Conservation (phyloP, 1,139 yeast genomes). For the Yamadazyma conglobata region DNA sequence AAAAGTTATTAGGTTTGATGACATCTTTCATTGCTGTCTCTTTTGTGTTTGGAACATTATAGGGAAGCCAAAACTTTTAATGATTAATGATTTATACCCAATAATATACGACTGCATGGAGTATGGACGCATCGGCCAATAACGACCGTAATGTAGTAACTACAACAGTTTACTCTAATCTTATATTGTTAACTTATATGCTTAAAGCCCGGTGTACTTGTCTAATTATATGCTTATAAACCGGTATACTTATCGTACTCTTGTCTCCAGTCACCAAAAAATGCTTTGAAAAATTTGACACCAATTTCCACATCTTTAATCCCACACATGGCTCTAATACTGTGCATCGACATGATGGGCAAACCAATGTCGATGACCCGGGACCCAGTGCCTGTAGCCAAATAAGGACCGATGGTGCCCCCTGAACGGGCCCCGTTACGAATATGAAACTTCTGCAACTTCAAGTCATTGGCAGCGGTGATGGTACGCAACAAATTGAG, state of each 20-base stretch:
- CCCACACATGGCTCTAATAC: conserved; percentile 74
- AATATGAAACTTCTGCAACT: conserved; percentile 65
- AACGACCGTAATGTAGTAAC: too few species aligned
- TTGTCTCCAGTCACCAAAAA: conserved; percentile 56
- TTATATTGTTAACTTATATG: too few species aligned
- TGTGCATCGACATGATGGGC: conserved; percentile 79
- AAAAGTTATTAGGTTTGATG: conserved; percentile 1
- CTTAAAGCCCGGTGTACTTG: too few species aligned
- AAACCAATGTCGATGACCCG: conserved; percentile 75
- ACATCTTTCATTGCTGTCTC: conserved; percentile 1
- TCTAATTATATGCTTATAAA: too few species aligned
- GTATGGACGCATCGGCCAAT: too few species aligned
- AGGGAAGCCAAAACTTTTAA: neutral
- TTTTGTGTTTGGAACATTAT: conserved; percentile 4
- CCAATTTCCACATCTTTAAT: conserved; percentile 68
- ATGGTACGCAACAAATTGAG: conserved; percentile 62
- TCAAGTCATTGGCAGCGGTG: conserved; percentile 56
- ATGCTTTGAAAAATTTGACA: conserved; percentile 58
- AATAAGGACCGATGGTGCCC: conserved; percentile 75
- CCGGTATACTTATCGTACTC: conserved; percentile 10
- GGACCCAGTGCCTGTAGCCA: conserved; percentile 67
- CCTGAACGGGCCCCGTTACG: conserved; percentile 74
- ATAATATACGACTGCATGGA: too few species aligned
- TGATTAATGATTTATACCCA: too few species aligned
- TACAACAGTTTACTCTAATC: too few species aligned